Evolutionary conservation across 768 basidiomycete genomes (phyloP).

Genomic region (Collybia sordida): DNA sequence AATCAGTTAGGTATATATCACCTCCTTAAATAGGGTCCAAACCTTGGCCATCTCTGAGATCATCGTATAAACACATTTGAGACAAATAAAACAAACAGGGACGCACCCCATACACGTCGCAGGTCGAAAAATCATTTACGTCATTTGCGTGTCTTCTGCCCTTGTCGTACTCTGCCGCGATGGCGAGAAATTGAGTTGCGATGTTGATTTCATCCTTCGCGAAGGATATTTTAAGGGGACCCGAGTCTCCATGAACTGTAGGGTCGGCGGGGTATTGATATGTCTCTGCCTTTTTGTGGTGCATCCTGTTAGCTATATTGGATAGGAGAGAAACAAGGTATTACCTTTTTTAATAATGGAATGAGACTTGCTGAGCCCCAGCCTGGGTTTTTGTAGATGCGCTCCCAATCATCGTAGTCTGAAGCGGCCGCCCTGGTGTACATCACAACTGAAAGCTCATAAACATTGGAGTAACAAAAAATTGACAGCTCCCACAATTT

Average conservation of each 20-base stretch:
- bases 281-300: slow-evolving; percentile 35
- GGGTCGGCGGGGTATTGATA: slow-evolving; percentile 26
- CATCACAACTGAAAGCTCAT: slow-evolving; percentile 38
- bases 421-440: slow-evolving; percentile 61
- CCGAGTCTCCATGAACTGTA: slow-evolving; percentile 45
- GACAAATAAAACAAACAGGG: too few species aligned
- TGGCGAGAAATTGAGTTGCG: slow-evolving; percentile 44
- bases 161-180: slow-evolving; percentile 48
- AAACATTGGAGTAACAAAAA: background rate
- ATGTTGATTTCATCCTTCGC: slow-evolving; percentile 37
- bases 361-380: slow-evolving; percentile 61
- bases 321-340: background rate
- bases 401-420: slow-evolving; percentile 68
- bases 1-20: background rate
- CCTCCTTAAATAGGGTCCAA: slow-evolving; percentile 8
- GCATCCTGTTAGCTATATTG: background rate
- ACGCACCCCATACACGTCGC: slow-evolving; percentile 50
- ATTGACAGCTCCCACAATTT: slow-evolving; percentile 43
- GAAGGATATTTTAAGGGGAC: slow-evolving; percentile 51
- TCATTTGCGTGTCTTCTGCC: slow-evolving; percentile 44
- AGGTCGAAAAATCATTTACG: slow-evolving; percentile 42
- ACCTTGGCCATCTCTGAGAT: slow-evolving; percentile 56
- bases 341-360: slow-evolving; percentile 58
- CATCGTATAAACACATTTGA: background rate
- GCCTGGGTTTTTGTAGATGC: slow-evolving; percentile 48